Evolutionary conservation across 169 alveolate species (phyloP), one percentile per base, ranked within the genome.

Genomic region (Haemoproteus tartakovskyi): DNA sequence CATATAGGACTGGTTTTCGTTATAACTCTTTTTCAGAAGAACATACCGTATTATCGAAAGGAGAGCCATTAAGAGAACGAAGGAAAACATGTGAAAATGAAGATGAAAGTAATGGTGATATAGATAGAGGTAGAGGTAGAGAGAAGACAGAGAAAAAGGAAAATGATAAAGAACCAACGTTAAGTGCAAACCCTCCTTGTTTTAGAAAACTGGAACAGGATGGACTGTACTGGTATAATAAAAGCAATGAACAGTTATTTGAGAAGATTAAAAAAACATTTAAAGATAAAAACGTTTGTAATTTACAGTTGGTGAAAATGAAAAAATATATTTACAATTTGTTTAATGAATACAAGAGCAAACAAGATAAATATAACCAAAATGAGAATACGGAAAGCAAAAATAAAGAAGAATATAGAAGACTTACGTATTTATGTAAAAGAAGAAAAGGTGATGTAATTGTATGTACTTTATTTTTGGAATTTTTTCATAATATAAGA

Each of bases 221-320:
- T n/a, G n/a, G n/a, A n/a, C n/a, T n/a, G n/a, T n/a, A n/a, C n/a
- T n/a, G n/a, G n/a, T 50, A 50, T 21, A 22, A 50, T 12, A n/a
- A 50, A 2, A 40, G 57, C 43, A 74, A 54, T 38, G 36, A 41
- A 74, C 11, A 2, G 0, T 38, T 74, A 16, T 54, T 74, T 45
- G 52, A 60, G n/a, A 60, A 74, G 2, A 74, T 74, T 24, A 14
- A 48, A 30, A 43, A 27, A 4, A 41, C 30, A 2, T 74, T 56
- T 50, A 43, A 74, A 56, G 6, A 50, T 3, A 30, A 74, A 24
- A 56, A 24, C 2, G 84, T 74, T 3, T 74, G 84, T 45, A 74
- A 74, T 24, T 43, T 60, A 24, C 29, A 74, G 8, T 19, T 74
- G 12, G 48, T 74, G 0, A 60, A 74, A 19, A 74, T 74, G 84